Base-by-base conservation (phyloP, 2,329 filamentous ascomycete genomes). In the Botryosphaeria agaves region DNA sequence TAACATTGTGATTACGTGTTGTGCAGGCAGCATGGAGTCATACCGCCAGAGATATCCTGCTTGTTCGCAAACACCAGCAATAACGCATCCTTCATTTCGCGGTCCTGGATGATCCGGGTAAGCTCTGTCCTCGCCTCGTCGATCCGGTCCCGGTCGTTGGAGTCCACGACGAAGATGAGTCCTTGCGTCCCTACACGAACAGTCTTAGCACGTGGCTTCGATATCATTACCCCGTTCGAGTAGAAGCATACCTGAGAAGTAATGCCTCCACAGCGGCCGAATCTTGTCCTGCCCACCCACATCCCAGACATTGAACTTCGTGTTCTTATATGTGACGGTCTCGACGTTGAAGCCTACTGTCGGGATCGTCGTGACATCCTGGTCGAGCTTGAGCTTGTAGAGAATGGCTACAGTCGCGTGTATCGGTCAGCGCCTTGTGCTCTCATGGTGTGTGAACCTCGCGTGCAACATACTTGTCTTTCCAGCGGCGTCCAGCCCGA, bases 201-300 rank as follows among this genome's bases (percentile, higher is more conserved):
- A n/a, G n/a, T n/a, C n/a, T n/a, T n/a, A n/a, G 9, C 21, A 23
- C 21, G 9, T 4, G 9, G 21, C 12, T 23, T 12, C 7, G 7
- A 4, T 9, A 23, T 9, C 4, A 7, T n/a, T n/a, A n/a, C n/a
- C n/a, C 7, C 19, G 7, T 21, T 21, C 7, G 19, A 7, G 9
- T 23, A 12, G 9, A 4, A 45, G 47, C 46, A 48, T 92, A 53
- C 58, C 59, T 65, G 92, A 85, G 76, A 95, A 98, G 70, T 98
- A 98, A 64, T 95, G 89, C 68, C 89, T 84, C 89, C 89, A 98
- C 54, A 98, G 70, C 55, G 89, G 89, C 60, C 89, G 76, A 58
- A 98, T 98, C 81, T 95, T 95, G 76, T 98, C 89, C 71, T 98
- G 89, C 61, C 89, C 89, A 70, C 89, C 89, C 54, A 98, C 89